Evolutionary conservation across 139 green algal species (phyloP).

Genomic region (Coccomyxa sp.): DNA sequence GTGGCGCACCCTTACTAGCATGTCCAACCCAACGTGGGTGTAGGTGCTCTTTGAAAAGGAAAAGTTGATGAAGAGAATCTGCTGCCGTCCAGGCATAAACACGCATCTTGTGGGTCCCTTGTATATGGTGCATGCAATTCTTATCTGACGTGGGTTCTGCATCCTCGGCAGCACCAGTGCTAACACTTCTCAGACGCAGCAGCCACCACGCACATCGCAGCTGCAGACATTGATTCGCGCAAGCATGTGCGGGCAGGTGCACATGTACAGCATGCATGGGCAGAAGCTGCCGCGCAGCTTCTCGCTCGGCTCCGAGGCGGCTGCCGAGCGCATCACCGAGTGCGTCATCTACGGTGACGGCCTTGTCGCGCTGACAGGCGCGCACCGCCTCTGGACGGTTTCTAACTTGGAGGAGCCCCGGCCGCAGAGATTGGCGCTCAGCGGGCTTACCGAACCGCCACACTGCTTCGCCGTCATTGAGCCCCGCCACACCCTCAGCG

Average conservation of each 20-base stretch:
- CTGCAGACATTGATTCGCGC: no score
- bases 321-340: constrained; percentile 46
- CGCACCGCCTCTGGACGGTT: constrained; percentile 54
- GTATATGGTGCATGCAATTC: no score
- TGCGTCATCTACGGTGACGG: constrained; percentile 45
- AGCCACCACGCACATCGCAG: no score
- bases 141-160: no score
- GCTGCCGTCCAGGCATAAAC: not conserved
- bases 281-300: constrained; percentile 44
- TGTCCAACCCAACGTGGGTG: not conserved
- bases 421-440: constrained; percentile 36
- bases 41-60: not conserved
- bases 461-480: constrained; percentile 64
- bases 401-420: constrained; percentile 40
- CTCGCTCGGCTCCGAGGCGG: constrained; percentile 47
- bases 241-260: constrained; percentile 26
- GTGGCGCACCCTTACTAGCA: constrained; percentile 20
- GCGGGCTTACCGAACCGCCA: constrained; percentile 11
- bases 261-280: constrained; percentile 42
- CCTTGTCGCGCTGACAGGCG: constrained; percentile 54
- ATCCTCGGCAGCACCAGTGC: no score
- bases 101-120: not conserved
- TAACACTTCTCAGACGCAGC: no score
- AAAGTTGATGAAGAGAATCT: not conserved
- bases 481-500: constrained; percentile 42